Evolutionary conservation across 73 alveolate genomes (phyloP).

Genomic region (Tetrahymena elliotti): DNA sequence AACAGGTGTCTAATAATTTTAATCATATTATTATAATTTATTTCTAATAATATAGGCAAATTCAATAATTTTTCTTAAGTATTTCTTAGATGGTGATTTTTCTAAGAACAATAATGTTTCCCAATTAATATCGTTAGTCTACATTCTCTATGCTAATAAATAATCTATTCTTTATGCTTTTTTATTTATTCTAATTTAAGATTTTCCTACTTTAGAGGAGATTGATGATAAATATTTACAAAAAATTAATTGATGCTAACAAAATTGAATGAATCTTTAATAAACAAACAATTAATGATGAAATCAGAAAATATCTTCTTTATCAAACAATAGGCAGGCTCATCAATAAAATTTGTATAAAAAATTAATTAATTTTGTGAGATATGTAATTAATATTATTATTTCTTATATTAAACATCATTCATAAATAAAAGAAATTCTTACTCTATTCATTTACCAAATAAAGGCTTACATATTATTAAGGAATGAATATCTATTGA

Average conservation of each 20-base stretch:
- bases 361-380: too few species aligned
- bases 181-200: not conserved
- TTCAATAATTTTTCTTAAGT: not conserved
- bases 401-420: not conserved
- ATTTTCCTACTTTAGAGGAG: not conserved
- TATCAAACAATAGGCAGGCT: not conserved
- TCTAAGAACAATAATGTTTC: not conserved
- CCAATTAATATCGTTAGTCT: not conserved
- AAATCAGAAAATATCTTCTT: not conserved
- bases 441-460: too few species aligned
- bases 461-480: not conserved
- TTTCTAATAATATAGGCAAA: not conserved
- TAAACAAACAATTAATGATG: not conserved
- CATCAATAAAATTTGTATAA: not conserved
- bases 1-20: not conserved
- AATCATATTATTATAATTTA: not conserved
- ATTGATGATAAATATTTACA: not conserved
- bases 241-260: not conserved
- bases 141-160: not conserved
- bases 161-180: not conserved
- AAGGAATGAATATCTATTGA: not conserved
- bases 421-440: not conserved
- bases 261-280: not conserved
- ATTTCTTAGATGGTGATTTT: not conserved
- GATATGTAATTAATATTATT: too few species aligned